These are phyloP conservation scores for Cercospora zeina DNA, from an alignment of 2,329 filamentous ascomycete species.

Conservation along the genomic window DNA sequence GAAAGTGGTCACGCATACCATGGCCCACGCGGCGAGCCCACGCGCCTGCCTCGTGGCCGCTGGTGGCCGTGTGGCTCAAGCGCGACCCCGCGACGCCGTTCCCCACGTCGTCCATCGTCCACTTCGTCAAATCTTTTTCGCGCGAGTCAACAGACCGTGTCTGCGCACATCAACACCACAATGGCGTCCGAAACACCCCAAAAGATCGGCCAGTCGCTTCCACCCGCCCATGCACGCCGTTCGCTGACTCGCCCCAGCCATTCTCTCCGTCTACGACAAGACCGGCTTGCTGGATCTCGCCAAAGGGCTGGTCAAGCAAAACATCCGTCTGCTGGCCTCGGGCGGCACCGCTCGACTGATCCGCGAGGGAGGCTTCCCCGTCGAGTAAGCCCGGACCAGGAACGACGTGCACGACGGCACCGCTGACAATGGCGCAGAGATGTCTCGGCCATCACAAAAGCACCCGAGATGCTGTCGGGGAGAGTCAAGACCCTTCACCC, in stretches of 20 bases:
- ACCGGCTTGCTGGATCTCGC: conserved; percentile 90
- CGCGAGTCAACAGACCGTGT: conserved; percentile 1
- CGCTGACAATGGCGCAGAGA: conserved; percentile 60
- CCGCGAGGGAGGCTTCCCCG: conserved; percentile 89
- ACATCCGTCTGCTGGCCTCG: conserved; percentile 90
- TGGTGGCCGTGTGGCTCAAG: neutral
- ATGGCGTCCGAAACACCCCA: conserved; percentile 24
- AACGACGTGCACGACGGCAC: neutral
- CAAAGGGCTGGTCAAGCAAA: conserved; percentile 83
- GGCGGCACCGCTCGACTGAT: conserved; percentile 96
- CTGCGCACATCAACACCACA: neutral
- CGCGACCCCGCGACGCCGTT: neutral
- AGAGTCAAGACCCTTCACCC: conserved; percentile 95
- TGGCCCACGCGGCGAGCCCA: too few relatives aligned
- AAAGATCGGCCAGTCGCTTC: conserved; percentile 29
- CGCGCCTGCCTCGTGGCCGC: too few relatives aligned
- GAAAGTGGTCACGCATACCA: too few relatives aligned
- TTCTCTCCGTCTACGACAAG: conserved; percentile 98
- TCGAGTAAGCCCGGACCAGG: conserved; percentile 65
- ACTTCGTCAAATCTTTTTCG: conserved; percentile 6
- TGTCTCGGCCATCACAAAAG: conserved; percentile 90
- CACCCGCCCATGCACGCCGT: neutral
- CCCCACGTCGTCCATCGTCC: neutral
- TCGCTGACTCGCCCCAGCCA: conserved; percentile 56
- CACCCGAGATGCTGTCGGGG: conserved; percentile 93